Conservation (phyloP, 345 rosid species). For the Ailanthus altissimus region DNA sequence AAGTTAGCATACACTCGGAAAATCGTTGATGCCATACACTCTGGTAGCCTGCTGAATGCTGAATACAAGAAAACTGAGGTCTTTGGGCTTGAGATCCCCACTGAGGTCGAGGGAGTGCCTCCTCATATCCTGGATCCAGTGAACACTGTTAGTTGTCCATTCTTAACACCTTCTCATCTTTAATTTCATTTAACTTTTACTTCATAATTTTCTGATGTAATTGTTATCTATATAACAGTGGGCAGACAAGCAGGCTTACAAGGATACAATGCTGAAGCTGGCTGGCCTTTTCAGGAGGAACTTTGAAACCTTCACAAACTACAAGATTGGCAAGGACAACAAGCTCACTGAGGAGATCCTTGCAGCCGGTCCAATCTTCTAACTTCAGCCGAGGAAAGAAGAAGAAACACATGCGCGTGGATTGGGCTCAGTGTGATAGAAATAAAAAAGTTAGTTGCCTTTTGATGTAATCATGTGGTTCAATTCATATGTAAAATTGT, state of each 20-base stretch:
- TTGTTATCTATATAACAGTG: constrained; percentile 50
- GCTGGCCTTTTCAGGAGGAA: constrained; percentile 85
- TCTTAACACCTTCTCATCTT: neutral
- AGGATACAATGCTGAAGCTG: constrained; percentile 75
- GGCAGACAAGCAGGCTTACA: constrained; percentile 78
- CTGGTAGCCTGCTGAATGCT: constrained; percentile 69
- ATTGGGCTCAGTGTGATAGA: too few species aligned
- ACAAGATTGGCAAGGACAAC: constrained; percentile 77
- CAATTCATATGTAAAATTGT: constrained; percentile 4
- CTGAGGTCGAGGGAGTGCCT: constrained; percentile 77
- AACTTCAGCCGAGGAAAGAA: constrained; percentile 7
- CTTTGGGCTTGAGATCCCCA: constrained; percentile 85
- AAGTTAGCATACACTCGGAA: constrained; percentile 82
- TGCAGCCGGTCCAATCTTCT: constrained; percentile 83
- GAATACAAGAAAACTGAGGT: constrained; percentile 69
- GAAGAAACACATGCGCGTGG: neutral
- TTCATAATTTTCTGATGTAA: neutral
- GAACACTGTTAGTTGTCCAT: constrained; percentile 58
- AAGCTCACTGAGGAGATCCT: constrained; percentile 78
- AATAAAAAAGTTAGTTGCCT: constrained; percentile 8
- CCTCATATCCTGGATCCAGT: constrained; percentile 78
- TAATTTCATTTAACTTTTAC: neutral
- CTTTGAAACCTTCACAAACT: constrained; percentile 68
- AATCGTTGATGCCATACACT: constrained; percentile 91
- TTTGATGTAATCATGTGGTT: neutral